Conservation (phyloP, 345 rosid species). For the Lumnitzera littorea region DNA sequence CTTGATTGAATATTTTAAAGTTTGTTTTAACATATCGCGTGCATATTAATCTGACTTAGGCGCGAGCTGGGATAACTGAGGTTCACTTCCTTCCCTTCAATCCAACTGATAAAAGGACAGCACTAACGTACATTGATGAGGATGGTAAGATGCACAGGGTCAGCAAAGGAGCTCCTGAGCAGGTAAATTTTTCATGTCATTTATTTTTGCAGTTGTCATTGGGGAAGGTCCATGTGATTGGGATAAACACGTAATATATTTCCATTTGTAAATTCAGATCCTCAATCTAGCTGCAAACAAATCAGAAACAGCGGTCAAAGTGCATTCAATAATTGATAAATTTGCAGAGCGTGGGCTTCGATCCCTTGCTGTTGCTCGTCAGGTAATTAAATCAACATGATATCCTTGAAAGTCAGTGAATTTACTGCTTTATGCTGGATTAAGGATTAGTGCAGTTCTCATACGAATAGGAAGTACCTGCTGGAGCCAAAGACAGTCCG, state of each 20-base stretch:
- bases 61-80: slow-evolving; percentile 77
- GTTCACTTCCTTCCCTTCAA: slow-evolving; percentile 95
- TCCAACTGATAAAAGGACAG: slow-evolving; percentile 94
- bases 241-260: neutral
- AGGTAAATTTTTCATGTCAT: slow-evolving; percentile 27
- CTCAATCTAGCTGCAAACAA: slow-evolving; percentile 48
- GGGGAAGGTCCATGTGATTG: no score
- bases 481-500: slow-evolving; percentile 58
- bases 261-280: slow-evolving; percentile 20
- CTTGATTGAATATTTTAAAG: no score
- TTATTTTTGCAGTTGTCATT: no score
- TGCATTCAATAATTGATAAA: slow-evolving; percentile 53
- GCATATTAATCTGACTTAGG: no score
- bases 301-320: slow-evolving; percentile 30
- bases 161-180: slow-evolving; percentile 98
- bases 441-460: neutral
- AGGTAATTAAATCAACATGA: slow-evolving; percentile 26
- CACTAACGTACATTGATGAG: slow-evolving; percentile 64
- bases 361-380: slow-evolving; percentile 80
- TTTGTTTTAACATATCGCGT: neutral
- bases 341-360: slow-evolving; percentile 84
- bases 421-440: neutral
- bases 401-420: neutral
- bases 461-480: slow-evolving; percentile 41
- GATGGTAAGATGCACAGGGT: slow-evolving; percentile 70